Evolutionary conservation across 441 rosid genomes (phyloP).

Genomic region (Erodium trifolium): DNA sequence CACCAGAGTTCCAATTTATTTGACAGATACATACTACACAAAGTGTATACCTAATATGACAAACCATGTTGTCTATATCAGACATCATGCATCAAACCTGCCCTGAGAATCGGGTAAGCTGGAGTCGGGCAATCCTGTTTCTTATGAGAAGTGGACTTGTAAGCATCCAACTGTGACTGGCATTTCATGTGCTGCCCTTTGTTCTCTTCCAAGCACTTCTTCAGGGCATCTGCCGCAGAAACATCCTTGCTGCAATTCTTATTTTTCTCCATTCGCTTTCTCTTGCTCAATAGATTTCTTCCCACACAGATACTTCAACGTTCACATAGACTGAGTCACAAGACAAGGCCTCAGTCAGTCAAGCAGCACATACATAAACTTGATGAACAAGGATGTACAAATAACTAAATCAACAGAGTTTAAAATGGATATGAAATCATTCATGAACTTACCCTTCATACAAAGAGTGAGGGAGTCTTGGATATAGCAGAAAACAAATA

Average conservation of each 20-base stretch:
- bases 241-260: neutral
- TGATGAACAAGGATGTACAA: neutral
- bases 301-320: too few relatives aligned
- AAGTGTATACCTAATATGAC: neutral
- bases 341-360: too few relatives aligned
- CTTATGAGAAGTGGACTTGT: slow-evolving; percentile 5
- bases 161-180: slow-evolving; percentile 7
- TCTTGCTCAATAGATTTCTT: too few relatives aligned
- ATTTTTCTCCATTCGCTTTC: neutral
- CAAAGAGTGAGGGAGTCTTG: neutral
- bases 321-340: too few relatives aligned
- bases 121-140: neutral
- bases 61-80: neutral
- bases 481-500: neutral
- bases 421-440: neutral
- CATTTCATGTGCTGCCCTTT: slow-evolving; percentile 7
- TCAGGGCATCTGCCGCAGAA: neutral
- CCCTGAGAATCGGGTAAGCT: slow-evolving; percentile 1
- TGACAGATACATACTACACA: neutral
- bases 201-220: slow-evolving; percentile 9
- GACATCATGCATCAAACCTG: slow-evolving; percentile 9
- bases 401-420: neutral
- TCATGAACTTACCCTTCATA: neutral
- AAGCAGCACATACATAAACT: too few relatives aligned
- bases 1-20: slow-evolving; percentile 1